These are phyloP conservation scores for Trichoderma erinaceum DNA, from an alignment of 495 filamentous ascomycete genomes.

Conservation along the genomic window DNA sequence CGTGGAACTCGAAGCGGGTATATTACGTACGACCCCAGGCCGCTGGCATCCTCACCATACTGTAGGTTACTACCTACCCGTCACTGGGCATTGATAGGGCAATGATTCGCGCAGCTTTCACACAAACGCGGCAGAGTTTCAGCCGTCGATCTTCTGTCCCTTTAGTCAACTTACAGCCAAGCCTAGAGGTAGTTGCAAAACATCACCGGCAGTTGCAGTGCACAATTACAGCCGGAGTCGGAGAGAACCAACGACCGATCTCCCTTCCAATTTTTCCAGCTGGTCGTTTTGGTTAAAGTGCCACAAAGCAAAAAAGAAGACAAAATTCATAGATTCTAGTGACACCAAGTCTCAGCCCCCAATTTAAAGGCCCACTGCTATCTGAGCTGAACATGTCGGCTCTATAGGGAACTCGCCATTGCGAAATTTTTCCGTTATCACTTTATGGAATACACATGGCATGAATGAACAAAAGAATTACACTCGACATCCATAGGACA, in stretches of 20 bases:
- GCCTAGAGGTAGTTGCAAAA: background rate
- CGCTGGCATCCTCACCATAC: background rate
- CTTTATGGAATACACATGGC: too few relatives aligned
- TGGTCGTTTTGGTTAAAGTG: background rate
- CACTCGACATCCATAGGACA: background rate
- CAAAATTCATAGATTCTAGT: background rate
- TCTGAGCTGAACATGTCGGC: too few relatives aligned
- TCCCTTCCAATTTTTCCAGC: background rate
- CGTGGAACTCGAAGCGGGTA: constrained; percentile 1
- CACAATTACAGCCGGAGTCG: background rate
- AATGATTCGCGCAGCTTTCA: too few relatives aligned
- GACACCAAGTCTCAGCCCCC: background rate
- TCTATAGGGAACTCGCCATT: too few relatives aligned
- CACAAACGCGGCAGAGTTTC: background rate
- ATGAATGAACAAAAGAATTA: background rate
- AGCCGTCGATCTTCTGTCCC: background rate
- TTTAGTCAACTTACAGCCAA: background rate
- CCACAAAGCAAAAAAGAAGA: background rate
- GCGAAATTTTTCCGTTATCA: too few relatives aligned
- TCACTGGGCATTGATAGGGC: background rate
- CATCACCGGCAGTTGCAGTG: background rate
- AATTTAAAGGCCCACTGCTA: background rate
- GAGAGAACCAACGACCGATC: background rate
- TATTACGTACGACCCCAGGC: background rate
- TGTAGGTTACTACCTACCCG: background rate